phyloP scores from a whole-genome alignment of 441 rosid genomes.

The Metrosideros polymorpha region DNA sequence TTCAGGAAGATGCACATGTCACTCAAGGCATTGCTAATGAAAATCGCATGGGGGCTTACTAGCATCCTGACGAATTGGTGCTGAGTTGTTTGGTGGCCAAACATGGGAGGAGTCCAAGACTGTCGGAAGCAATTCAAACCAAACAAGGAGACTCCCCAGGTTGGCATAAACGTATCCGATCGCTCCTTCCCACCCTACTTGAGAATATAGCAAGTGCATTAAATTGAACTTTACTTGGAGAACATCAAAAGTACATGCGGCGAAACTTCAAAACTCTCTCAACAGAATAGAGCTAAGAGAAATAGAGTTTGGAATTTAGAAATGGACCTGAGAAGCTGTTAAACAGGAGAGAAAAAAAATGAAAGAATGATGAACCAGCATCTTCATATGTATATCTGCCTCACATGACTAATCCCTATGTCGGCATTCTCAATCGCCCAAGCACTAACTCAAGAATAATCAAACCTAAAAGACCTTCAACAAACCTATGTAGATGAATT shows the following conservation, averaged over 20 bases:
- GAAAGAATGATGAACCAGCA: not conserved
- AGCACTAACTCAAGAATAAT: not conserved
- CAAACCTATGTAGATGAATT: not conserved
- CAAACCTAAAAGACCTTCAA: not conserved
- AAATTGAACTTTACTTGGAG: not conserved
- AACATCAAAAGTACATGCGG: not conserved
- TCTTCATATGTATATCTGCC: not conserved
- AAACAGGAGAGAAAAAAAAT: not conserved
- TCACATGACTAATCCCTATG: not conserved
- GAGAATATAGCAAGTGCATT: not conserved
- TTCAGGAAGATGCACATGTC: not conserved
- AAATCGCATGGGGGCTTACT: not conserved
- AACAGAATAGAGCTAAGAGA: not conserved
- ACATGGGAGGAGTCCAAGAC: not conserved
- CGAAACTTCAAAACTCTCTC: not conserved
- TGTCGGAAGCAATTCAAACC: not conserved
- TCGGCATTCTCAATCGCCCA: not conserved
- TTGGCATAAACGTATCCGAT: not conserved
- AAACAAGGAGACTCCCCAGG: not conserved
- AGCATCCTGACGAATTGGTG: not conserved
- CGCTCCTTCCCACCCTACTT: not conserved
- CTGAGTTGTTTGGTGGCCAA: not conserved
- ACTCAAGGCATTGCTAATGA: not conserved
- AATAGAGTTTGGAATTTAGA: not conserved
- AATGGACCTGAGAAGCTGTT: not conserved